phyloP scores from a whole-genome alignment of 345 rosid genomes.

The Crucihimalaya himalaica region DNA sequence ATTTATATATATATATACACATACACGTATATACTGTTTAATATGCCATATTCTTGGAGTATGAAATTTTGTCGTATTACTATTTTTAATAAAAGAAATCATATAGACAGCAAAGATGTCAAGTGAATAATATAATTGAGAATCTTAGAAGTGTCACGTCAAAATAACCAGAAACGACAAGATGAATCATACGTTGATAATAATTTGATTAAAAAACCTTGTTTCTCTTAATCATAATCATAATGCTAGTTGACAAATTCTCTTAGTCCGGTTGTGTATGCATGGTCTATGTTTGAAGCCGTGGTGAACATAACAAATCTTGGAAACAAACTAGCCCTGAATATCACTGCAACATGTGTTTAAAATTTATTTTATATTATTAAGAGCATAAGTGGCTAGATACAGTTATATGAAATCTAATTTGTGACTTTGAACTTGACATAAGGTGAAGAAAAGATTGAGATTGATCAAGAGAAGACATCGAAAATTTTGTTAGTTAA shows the following conservation, averaged over 20 bases:
- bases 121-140: neutral
- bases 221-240: neutral
- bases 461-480: slow-evolving; percentile 36
- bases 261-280: too few relatives aligned
- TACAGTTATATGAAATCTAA: neutral
- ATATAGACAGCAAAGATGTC: neutral
- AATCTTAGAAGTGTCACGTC: neutral
- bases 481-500: slow-evolving; percentile 35
- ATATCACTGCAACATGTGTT: too few relatives aligned
- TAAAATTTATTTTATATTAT: too few relatives aligned
- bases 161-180: neutral
- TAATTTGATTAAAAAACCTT: neutral
- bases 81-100: neutral
- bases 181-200: neutral
- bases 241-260: neutral
- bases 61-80: neutral
- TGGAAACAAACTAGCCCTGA: too few relatives aligned
- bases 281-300: too few relatives aligned
- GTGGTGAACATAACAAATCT: too few relatives aligned
- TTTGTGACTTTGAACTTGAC: neutral
- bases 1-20: too few relatives aligned
- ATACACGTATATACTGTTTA: too few relatives aligned
- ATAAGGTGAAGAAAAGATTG: neutral
- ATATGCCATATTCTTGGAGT: neutral
- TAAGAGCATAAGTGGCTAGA: neutral